Conservation (phyloP, 2,329 filamentous ascomycete genomes). For the Fusarium nisikadoi region DNA sequence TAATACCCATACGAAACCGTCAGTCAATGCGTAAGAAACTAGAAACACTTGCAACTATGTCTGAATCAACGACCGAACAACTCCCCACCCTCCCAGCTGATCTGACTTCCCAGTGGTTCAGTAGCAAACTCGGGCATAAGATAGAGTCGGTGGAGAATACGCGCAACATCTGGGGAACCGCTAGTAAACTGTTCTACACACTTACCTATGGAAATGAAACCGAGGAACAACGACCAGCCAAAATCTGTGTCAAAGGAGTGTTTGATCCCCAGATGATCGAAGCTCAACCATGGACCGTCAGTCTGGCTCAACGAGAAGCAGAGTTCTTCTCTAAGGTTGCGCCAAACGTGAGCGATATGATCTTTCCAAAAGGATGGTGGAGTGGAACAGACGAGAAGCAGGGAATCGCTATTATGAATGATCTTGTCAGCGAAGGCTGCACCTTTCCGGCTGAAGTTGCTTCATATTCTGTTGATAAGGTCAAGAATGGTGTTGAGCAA, state of each 20-base stretch:
- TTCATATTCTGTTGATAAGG: slow-evolving; percentile 46
- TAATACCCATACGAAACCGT: neutral
- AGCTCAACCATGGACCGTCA: slow-evolving; percentile 40
- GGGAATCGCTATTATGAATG: slow-evolving; percentile 53
- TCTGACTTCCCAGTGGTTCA: slow-evolving; percentile 40
- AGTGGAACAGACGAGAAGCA: slow-evolving; percentile 49
- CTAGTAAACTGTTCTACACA: slow-evolving; percentile 44
- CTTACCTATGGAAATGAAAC: slow-evolving; percentile 44
- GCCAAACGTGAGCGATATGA: slow-evolving; percentile 45
- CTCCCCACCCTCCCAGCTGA: slow-evolving; percentile 40
- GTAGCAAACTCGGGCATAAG: slow-evolving; percentile 32
- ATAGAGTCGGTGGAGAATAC: slow-evolving; percentile 41
- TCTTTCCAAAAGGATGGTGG: slow-evolving; percentile 52
- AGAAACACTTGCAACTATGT: neutral
- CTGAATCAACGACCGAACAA: neutral
- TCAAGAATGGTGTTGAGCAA: slow-evolving; percentile 52
- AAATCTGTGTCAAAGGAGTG: slow-evolving; percentile 53
- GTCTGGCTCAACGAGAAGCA: slow-evolving; percentile 50
- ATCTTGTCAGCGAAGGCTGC: slow-evolving; percentile 47
- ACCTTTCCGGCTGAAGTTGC: slow-evolving; percentile 49
- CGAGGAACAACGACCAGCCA: slow-evolving; percentile 8
- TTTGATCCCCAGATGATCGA: slow-evolving; percentile 50
- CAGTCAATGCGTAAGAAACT: neutral
- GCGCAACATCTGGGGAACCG: slow-evolving; percentile 43
- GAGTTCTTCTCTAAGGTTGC: slow-evolving; percentile 52